These are phyloP conservation scores for Lasiosphaeriaceae sp. DNA, from an alignment of 495 filamentous ascomycete species.

Conservation along the genomic window DNA sequence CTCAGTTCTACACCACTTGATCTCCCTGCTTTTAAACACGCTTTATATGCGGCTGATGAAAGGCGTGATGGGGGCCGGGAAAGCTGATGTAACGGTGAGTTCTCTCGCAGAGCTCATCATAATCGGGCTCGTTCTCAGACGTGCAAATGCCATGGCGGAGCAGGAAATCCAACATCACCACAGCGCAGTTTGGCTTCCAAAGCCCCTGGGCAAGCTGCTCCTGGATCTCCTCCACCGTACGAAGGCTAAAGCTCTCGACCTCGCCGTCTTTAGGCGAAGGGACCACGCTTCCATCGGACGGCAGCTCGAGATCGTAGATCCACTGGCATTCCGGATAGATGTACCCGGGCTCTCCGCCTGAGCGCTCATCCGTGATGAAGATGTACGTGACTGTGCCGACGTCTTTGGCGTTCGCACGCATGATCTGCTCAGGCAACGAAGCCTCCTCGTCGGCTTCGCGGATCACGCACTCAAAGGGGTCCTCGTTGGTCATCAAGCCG, in stretches of 20 bases:
- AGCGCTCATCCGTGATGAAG: constrained; percentile 69
- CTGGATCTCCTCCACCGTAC: constrained; percentile 69
- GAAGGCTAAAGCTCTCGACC: constrained; percentile 79
- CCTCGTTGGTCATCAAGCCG: constrained; percentile 76
- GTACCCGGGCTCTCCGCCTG: constrained; percentile 82
- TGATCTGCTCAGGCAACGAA: constrained; percentile 66
- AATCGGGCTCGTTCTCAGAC: constrained; percentile 76
- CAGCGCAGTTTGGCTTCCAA: constrained; percentile 92
- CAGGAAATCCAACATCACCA: constrained; percentile 87
- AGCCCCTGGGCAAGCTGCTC: constrained; percentile 63
- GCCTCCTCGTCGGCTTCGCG: constrained; percentile 90
- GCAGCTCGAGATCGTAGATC: constrained; percentile 83
- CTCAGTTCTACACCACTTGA: constrained; percentile 8
- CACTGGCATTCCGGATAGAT: constrained; percentile 91
- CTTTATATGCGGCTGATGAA: constrained; percentile 11
- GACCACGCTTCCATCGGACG: constrained; percentile 50
- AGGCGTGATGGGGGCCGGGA: constrained; percentile 56
- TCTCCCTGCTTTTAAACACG: background rate
- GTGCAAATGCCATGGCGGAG: constrained; percentile 79
- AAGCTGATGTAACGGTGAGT: constrained; percentile 81
- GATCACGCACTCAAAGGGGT: constrained; percentile 71
- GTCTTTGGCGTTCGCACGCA: constrained; percentile 53
- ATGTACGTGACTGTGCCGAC: constrained; percentile 80
- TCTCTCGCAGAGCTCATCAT: constrained; percentile 67
- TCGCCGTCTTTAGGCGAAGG: constrained; percentile 80